Base-by-base conservation (phyloP, 257 asterid species). In the Avicennia marina region DNA sequence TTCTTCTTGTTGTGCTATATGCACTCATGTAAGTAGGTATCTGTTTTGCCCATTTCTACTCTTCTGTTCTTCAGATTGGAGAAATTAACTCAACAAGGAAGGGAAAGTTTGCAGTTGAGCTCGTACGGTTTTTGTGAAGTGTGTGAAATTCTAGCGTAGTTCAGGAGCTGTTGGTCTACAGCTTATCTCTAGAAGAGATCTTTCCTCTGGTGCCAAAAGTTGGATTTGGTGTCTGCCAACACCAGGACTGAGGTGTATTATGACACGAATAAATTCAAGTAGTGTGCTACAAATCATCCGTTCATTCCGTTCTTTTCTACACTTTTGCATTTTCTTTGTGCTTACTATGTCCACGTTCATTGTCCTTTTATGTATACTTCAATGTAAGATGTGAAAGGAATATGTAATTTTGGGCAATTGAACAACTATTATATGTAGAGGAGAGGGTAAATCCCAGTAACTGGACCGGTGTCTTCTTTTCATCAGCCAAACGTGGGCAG, bases 71-170 rank as follows among this genome's bases (percentile, higher is more conserved):
- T 63, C 81, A 87, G 98, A 72, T 91, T 12, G 98, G 95, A 61
- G 90, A 88, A 64, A 88, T 85, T 64, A 79, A 61, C 71, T 33
- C 80, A 18, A 88, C 96, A 12, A 81, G 67, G 65, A 90, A 81
- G 72, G 94, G 96, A 19, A 90, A 87, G 75, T 90, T 80, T 20
- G 78, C 78, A 3, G 89, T 87, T 44, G 95, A 90, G 73, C 86
- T 90, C 75, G 73, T 87, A 39, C 85, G 75, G 39, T 90, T 75
- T 56, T 47, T 82, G 47, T 87, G 72, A 89, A 6, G 42, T 4
- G 20, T 26, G 48, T n/a, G 13, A 46, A 11, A 33, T 13, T 38
- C 50, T 25, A n/a, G 7, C 13, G 1, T 62, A 21, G 49, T 1
- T n/a, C 9, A 29, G 7, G 33, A 29, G 33, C 5, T 29, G 33